Evolutionary conservation across 345 rosid species (phyloP), one percentile per base, ranked within the genome.

Genomic region (Diplotaxis tenuifolia): DNA sequence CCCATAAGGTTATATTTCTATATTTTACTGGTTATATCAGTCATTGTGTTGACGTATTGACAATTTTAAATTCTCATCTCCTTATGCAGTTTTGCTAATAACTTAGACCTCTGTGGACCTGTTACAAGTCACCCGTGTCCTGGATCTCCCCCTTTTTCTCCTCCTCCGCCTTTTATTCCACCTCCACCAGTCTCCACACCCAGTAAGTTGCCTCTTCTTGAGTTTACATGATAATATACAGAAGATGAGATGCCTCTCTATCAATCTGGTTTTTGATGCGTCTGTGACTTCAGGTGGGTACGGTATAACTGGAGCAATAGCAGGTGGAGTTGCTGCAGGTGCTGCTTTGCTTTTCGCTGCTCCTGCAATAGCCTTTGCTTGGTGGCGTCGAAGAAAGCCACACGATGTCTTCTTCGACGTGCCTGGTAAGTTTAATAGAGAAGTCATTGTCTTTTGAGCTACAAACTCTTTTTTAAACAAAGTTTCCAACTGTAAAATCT

Each of bases 241-340:
- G 16, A 36, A 50, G 31, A 75, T 18, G 47, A 62, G 42, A 42
- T 60, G 45, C 32, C 61, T 49, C 5, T 67, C 50, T 74, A 18
- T 67, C 20, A 42, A 29, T 31, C 19, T 3, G 2, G 45, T 25
- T 32, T 57, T 67, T 34, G n/a, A n/a, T n/a, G n/a, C n/a, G n/a
- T n/a, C n/a, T 66, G 78, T 82, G 22, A 50, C 54, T 79, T 78
- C 86, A 94, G 99, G 88, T 77, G 90, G 96, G 61, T 86, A 77
- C 31, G 82, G 96, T 77, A 81, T 82, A 16, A 95, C 99, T 59
- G 96, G 93, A 78, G 99, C 98, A 23, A 95, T 95, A 67, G 99
- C 97, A 16, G 99, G 99, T 58, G 99, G 99, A 84, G 99, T 95
- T 64, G 97, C 99, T 29, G 99, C 98, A 50, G 98, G 98, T 83